phyloP scores from a whole-genome alignment of 805 yeast genomes.

The Saccharomyces jurei region DNA sequence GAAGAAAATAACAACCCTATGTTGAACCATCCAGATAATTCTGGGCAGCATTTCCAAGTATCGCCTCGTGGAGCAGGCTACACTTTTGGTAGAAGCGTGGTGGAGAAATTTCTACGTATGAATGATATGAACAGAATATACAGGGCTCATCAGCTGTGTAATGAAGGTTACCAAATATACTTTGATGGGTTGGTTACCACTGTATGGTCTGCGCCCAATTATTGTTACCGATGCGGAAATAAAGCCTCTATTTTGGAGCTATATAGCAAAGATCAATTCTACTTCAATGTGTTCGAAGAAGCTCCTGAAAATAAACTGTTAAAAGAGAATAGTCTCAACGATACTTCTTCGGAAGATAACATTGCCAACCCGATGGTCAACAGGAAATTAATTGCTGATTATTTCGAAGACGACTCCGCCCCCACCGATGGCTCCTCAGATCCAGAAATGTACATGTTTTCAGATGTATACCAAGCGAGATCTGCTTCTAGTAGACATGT shows the following conservation, averaged over 20 bases:
- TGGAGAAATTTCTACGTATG: slow-evolving; percentile 70
- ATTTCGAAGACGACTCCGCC: slow-evolving; percentile 12
- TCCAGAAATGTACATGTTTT: slow-evolving; percentile 21
- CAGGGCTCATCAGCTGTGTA: slow-evolving; percentile 94
- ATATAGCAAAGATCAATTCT: slow-evolving; percentile 54
- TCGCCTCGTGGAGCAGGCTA: slow-evolving; percentile 98
- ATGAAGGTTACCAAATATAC: slow-evolving; percentile 88
- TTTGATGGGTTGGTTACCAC: slow-evolving; percentile 89
- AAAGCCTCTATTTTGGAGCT: slow-evolving; percentile 95
- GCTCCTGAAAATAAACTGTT: slow-evolving; percentile 77
- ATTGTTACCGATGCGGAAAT: slow-evolving; percentile 94
- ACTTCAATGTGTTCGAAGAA: slow-evolving; percentile 91
- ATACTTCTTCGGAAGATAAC: neutral
- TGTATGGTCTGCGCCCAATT: slow-evolving; percentile 98
- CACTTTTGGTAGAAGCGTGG: slow-evolving; percentile 87
- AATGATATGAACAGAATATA: slow-evolving; percentile 75
- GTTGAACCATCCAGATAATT: slow-evolving; percentile 24
- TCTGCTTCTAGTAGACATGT: slow-evolving; percentile 28
- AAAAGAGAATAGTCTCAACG: slow-evolving; percentile 16
- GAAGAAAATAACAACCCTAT: slow-evolving; percentile 51
- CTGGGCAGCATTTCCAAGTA: slow-evolving; percentile 60
- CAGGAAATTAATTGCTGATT: slow-evolving; percentile 13
- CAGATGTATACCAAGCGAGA: slow-evolving; percentile 30
- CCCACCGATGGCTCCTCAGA: slow-evolving; percentile 6
- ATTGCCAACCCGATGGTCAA: slow-evolving; percentile 8